Conservation (phyloP, 1,284 basidiomycete genomes). For the Trichosporon sp. region DNA sequence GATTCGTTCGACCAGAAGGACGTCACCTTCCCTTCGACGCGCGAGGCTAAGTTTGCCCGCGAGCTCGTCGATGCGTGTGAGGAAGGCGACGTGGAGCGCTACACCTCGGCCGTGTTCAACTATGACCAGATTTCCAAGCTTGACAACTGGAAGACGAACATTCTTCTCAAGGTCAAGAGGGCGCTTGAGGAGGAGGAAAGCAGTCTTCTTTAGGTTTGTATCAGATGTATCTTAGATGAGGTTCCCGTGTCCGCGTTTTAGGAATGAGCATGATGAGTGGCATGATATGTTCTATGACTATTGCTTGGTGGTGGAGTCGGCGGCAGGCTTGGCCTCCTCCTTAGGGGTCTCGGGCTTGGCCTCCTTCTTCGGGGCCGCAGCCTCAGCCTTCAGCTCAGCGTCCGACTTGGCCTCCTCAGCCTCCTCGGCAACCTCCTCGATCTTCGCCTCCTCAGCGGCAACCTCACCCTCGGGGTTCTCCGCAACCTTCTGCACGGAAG, state of each 20-base stretch:
- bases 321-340: conserved; percentile 14
- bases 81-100: conserved; percentile 73
- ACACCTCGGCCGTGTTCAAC: conserved; percentile 70
- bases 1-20: conserved; percentile 72
- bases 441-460: conserved; percentile 16
- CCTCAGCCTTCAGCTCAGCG: background rate
- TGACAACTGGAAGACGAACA: conserved; percentile 91
- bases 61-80: conserved; percentile 78
- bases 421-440: background rate
- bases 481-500: background rate
- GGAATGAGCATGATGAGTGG: conserved; percentile 13
- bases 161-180: conserved; percentile 85
- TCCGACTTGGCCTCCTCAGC: conserved; percentile 10
- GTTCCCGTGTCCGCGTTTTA: background rate
- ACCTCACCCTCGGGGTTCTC: conserved; percentile 12
- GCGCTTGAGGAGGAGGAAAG: conserved; percentile 66
- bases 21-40: conserved; percentile 76
- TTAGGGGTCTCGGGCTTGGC: conserved; percentile 8
- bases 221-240: conserved; percentile 15
- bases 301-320: conserved; percentile 19
- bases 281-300: conserved; percentile 20
- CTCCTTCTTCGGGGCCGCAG: background rate
- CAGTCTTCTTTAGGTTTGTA: conserved; percentile 39
- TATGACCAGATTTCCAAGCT: conserved; percentile 86
- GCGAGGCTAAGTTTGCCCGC: conserved; percentile 84